These are phyloP conservation scores for Cichorium intybus DNA, from an alignment of 140 eudicot genomes.

Conservation along the genomic window DNA sequence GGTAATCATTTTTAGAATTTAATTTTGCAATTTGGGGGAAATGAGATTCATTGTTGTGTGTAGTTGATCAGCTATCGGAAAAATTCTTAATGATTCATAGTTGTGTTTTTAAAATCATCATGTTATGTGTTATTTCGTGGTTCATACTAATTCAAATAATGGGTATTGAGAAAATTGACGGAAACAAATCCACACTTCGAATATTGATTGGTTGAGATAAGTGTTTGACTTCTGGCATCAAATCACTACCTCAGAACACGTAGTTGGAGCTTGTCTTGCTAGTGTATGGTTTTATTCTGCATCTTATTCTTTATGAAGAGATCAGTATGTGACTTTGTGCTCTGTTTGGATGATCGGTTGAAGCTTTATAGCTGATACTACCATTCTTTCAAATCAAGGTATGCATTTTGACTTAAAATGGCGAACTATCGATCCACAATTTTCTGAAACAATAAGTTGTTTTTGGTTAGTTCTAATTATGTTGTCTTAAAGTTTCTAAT, in stretches of 20 bases:
- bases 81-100: not conserved
- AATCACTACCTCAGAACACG: not conserved
- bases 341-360: conserved; percentile 3
- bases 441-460: not conserved
- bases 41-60: not conserved
- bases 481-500: not conserved
- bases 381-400: not conserved
- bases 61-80: not conserved
- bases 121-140: not conserved
- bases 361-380: not conserved
- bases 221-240: conserved; percentile 8
- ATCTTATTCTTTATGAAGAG: not conserved
- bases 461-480: not conserved
- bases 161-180: not conserved
- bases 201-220: conserved; percentile 3
- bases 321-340: not conserved
- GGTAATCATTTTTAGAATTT: conserved; percentile 27
- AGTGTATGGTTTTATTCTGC: not conserved
- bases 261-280: not conserved
- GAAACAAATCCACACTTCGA: not conserved
- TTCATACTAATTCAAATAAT: not conserved
- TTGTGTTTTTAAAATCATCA: not conserved
- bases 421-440: not conserved
- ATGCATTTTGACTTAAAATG: conserved; percentile 8
- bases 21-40: not conserved